These are phyloP conservation scores for Entonaema liquescens DNA, from an alignment of 495 filamentous ascomycete species.

Conservation along the genomic window DNA sequence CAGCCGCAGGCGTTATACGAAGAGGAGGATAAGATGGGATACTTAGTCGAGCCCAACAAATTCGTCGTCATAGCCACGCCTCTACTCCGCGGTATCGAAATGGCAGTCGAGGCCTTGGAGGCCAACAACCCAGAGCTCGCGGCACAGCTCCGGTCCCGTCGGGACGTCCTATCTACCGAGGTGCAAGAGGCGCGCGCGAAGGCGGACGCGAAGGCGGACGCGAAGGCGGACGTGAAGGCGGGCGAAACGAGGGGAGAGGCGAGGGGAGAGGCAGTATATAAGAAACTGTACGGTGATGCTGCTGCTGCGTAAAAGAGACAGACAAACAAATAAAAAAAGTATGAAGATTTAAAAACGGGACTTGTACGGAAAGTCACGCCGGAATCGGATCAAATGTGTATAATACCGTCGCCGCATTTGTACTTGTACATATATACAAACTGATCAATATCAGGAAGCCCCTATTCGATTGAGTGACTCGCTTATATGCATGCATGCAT, in stretches of 20 bases:
- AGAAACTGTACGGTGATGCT: constrained; percentile 31
- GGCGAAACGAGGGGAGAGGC: too few relatives aligned
- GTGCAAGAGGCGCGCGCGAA: constrained; percentile 32
- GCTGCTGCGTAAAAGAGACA: constrained; percentile 13
- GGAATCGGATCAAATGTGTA: constrained; percentile 15
- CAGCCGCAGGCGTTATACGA: constrained; percentile 43
- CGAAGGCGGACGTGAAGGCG: neutral
- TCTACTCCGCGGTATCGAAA: constrained; percentile 52
- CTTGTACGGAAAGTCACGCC: neutral
- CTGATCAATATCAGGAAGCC: neutral
- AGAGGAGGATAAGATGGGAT: constrained; percentile 28
- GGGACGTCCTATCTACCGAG: constrained; percentile 42
- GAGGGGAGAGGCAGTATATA: constrained; percentile 36
- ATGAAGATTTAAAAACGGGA: neutral
- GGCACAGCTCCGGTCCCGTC: constrained; percentile 40
- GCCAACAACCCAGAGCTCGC: constrained; percentile 40
- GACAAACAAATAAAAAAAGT: neutral
- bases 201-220: neutral
- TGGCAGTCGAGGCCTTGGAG: constrained; percentile 50
- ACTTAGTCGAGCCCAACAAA: constrained; percentile 38
- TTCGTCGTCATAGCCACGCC: constrained; percentile 45
- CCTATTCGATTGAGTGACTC: neutral
- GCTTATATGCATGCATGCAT: constrained; percentile 4
- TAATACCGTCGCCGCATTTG: constrained; percentile 10
- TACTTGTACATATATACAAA: constrained; percentile 32